These are phyloP conservation scores for Trichoderma oligosporum DNA, from an alignment of 2,329 filamentous ascomycete species.

Conservation along the genomic window DNA sequence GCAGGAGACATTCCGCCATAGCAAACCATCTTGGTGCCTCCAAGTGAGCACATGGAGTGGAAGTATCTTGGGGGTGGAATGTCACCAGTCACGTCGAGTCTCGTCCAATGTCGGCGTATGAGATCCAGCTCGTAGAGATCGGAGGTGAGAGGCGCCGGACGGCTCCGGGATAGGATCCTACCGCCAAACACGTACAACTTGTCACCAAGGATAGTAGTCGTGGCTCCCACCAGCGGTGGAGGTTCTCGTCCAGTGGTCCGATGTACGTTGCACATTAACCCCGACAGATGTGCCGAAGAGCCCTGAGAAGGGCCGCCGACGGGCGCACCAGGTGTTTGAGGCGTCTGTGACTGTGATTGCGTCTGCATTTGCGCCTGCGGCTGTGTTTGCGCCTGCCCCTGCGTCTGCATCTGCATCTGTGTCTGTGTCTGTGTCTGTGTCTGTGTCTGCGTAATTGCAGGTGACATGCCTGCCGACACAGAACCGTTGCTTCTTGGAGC, in stretches of 20 bases:
- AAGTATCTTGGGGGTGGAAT: slow-evolving; percentile 91
- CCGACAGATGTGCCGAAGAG: slow-evolving; percentile 58
- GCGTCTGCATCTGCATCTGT: slow-evolving; percentile 32
- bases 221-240: slow-evolving; percentile 86
- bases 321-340: slow-evolving; percentile 21
- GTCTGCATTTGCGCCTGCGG: slow-evolving; percentile 22
- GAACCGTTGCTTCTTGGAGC: slow-evolving; percentile 53
- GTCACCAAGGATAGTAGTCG: slow-evolving; percentile 90
- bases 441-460: slow-evolving; percentile 42
- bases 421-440: slow-evolving; percentile 24
- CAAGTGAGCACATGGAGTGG: slow-evolving; percentile 89
- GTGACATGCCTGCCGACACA: slow-evolving; percentile 55
- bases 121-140: slow-evolving; percentile 93
- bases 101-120: slow-evolving; percentile 88
- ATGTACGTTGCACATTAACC: slow-evolving; percentile 68
- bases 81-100: slow-evolving; percentile 78
- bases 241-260: slow-evolving; percentile 89
- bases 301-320: slow-evolving; percentile 45
- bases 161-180: slow-evolving; percentile 76
- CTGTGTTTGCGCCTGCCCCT: slow-evolving; percentile 35
- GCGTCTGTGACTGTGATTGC: slow-evolving; percentile 32
- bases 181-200: slow-evolving; percentile 97
- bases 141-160: slow-evolving; percentile 75
- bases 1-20: slow-evolving; percentile 97
- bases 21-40: slow-evolving; percentile 94